Conservation (phyloP, 345 rosid genomes). For the Salix viminalis region DNA sequence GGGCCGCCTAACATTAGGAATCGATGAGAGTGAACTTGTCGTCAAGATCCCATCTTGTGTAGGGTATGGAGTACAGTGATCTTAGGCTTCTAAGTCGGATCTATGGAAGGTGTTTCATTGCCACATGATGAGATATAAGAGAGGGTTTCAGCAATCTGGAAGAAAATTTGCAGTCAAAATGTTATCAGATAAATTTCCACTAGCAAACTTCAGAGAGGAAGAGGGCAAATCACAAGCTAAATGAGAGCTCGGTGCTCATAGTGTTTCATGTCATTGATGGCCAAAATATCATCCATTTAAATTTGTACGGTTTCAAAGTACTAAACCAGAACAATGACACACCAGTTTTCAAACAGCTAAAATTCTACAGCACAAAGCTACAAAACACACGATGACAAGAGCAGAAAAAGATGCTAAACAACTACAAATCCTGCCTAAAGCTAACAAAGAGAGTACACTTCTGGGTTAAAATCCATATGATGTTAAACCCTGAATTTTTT, state of each 20-base stretch:
- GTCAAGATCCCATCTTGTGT: neutral
- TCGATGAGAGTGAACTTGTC: neutral
- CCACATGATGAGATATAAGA: neutral
- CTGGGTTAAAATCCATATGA: slow-evolving; percentile 16
- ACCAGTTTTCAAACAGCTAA: slow-evolving; percentile 19
- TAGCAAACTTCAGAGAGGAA: neutral
- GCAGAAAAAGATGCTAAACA: slow-evolving; percentile 18
- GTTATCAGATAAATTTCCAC: neutral
- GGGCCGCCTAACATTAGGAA: neutral
- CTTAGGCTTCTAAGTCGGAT: neutral
- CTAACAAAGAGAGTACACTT: slow-evolving; percentile 20
- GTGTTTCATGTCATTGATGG: neutral
- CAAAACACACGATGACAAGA: slow-evolving; percentile 19
- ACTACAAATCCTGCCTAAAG: slow-evolving; percentile 29
- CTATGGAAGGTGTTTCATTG: too few species aligned
- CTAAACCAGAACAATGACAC: slow-evolving; percentile 25
- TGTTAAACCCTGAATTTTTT: slow-evolving; percentile 21
- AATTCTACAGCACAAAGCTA: slow-evolving; percentile 19
- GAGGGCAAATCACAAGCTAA: neutral
- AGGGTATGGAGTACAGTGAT: neutral
- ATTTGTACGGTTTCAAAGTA: slow-evolving; percentile 16
- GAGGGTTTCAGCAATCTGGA: neutral
- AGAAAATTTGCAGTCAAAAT: neutral
- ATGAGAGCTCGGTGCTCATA: too few species aligned
- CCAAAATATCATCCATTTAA: slow-evolving; percentile 14